Base-by-base conservation (phyloP, 768 basidiomycete genomes). In the Auricularia cornea region DNA sequence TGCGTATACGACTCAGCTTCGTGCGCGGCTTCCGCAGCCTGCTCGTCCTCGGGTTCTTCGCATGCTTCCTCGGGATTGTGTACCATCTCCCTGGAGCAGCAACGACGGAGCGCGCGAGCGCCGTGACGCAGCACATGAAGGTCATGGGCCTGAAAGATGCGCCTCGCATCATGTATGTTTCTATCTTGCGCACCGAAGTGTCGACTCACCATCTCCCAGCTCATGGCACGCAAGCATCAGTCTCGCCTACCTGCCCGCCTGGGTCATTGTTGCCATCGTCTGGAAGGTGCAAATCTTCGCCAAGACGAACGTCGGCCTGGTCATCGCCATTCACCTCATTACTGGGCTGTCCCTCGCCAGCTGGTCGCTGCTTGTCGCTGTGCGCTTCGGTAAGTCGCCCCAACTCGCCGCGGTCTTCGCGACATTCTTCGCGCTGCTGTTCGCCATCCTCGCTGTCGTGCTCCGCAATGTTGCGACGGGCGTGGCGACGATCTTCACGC, bases 81-180 rank as follows among this genome's bases (percentile, higher is more conserved):
- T 92, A 92, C 69, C 90, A 92, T 66, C 80, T 90, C 2, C 87
- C 90, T 14, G 90, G 89, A 2, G 80, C 86, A 8, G 82, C 88
- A 52, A 77, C 85, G 14, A 79, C 78, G 4, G 90, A 92, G 71
- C 79, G 89, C 48, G 85, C 89, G 0, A 79, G 76, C 61, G 73
- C 81, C 18, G 71, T 92, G 33, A 90, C 90, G 0, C 75, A 82
- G 8, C 88, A 92, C 69, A 83, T 92, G 79, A 86, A 87, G 69
- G 88, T 83, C 2, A 92, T 92, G 90, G 90, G 90, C 8, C 78
- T 91, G 16, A 72, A 81, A 6, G 88, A 90, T 68, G 83, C 83
- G 0, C 88, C 89, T 14, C 80, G 88, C 40, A 81, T 89, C 59
- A 64, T 84, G 81, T 84, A 69, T 18, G 83, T 70, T 11, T n/a